Conservation (phyloP, 2,329 filamentous ascomycete genomes). For the Aureobasidium leucospermi region DNA sequence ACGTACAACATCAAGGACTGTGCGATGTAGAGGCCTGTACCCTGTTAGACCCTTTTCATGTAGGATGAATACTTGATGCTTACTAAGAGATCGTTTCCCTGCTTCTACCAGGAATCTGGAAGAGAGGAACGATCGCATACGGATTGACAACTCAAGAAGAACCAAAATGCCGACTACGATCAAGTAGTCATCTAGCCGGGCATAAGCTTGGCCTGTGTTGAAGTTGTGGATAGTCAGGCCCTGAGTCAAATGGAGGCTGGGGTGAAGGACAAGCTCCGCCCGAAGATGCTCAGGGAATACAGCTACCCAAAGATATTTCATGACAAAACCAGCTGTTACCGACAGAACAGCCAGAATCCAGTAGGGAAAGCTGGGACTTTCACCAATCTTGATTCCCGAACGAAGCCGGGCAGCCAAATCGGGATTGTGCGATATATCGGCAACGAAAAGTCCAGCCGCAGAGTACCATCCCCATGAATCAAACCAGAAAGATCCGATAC, state of each 20-base stretch:
- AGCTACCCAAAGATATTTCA: slow-evolving; percentile 23
- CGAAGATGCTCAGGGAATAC: slow-evolving; percentile 21
- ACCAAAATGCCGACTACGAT: slow-evolving; percentile 23
- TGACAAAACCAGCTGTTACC: slow-evolving; percentile 18
- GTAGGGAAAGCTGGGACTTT: slow-evolving; percentile 19
- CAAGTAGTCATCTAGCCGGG: slow-evolving; percentile 25
- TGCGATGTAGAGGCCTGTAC: not conserved
- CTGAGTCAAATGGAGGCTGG: slow-evolving; percentile 22
- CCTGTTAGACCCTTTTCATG: not conserved
- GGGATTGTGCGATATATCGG: slow-evolving; percentile 20
- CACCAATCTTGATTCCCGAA: slow-evolving; percentile 18
- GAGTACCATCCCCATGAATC: slow-evolving; percentile 26
- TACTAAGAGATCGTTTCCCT: slow-evolving; percentile 25
- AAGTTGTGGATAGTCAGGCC: slow-evolving; percentile 15
- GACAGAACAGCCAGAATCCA: slow-evolving; percentile 15
- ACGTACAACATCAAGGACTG: not conserved
- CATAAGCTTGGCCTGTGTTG: slow-evolving; percentile 20
- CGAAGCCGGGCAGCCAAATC: slow-evolving; percentile 18
- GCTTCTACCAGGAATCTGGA: slow-evolving; percentile 20
- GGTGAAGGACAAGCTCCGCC: slow-evolving; percentile 23
- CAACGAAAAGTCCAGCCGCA: slow-evolving; percentile 22
- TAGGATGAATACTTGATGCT: not conserved
- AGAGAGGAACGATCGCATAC: slow-evolving; percentile 19
- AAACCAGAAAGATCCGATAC: slow-evolving; percentile 26
- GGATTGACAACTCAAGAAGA: slow-evolving; percentile 18